Conservation (phyloP, 352 stramenopile species). For the Plasmopara muralis region DNA sequence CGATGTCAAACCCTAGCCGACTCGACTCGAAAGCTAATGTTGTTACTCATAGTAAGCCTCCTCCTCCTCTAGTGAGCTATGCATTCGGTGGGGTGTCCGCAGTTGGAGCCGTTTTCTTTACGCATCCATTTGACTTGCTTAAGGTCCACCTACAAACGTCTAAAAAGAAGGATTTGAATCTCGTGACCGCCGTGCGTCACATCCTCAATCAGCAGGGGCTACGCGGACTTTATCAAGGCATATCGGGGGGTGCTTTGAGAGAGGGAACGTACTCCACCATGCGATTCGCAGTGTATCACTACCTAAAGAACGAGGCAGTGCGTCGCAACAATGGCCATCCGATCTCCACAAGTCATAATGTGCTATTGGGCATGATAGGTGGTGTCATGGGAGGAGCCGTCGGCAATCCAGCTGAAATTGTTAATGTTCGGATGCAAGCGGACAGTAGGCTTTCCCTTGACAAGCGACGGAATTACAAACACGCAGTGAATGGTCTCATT, state of each 20-base stretch:
- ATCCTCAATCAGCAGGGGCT: conserved; percentile 65
- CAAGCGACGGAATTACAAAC: conserved; percentile 76
- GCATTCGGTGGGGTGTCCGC: conserved; percentile 66
- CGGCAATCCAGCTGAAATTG: conserved; percentile 73
- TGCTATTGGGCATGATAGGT: conserved; percentile 59
- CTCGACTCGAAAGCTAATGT: no score
- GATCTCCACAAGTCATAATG: conserved; percentile 66
- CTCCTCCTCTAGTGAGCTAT: conserved; percentile 58
- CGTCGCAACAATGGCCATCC: conserved; percentile 52
- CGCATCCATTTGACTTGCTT: conserved; percentile 76
- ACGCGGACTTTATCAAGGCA: conserved; percentile 70
- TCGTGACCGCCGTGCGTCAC: conserved; percentile 40
- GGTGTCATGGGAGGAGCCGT: conserved; percentile 59
- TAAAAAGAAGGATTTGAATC: conserved; percentile 58
- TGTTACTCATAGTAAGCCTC: neutral
- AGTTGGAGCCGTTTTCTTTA: conserved; percentile 82
- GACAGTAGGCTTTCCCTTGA: conserved; percentile 54
- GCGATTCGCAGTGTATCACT: conserved; percentile 79
- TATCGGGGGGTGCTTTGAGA: conserved; percentile 69
- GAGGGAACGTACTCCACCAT: conserved; percentile 82
- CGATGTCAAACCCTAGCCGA: no score
- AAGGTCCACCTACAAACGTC: conserved; percentile 81
- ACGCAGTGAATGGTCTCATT: conserved; percentile 64
- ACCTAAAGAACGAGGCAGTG: conserved; percentile 72
- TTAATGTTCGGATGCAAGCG: conserved; percentile 82